A percentile compares a stretch with the other conserved stretches of the same genome.
These are phyloP conservation scores for Houttuynia cordata DNA, from an alignment of 164 flowering plant genomes.

Conservation along the genomic window DNA sequence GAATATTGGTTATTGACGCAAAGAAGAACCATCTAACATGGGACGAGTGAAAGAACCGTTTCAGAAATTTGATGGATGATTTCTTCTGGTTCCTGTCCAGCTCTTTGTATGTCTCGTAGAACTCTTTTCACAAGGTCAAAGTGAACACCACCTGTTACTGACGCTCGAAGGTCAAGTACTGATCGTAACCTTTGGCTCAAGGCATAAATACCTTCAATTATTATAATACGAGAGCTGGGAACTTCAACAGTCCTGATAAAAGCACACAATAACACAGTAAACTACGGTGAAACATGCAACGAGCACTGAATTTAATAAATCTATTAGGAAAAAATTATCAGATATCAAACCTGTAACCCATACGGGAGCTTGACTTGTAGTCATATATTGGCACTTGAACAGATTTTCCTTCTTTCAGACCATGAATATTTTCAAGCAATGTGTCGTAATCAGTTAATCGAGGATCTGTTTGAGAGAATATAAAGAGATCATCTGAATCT, in stretches of 20 bases:
- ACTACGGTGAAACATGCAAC: neutral
- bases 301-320: neutral
- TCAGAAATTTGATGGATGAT: conserved; percentile 97
- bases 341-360: conserved; percentile 67
- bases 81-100: conserved; percentile 94
- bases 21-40: conserved; percentile 13
- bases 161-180: conserved; percentile 70
- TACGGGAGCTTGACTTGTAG: conserved; percentile 83
- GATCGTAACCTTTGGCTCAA: conserved; percentile 81
- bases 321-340: neutral
- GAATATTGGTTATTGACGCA: neutral
- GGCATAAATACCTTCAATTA: conserved; percentile 95
- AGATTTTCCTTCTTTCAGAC: conserved; percentile 62
- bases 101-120: conserved; percentile 91
- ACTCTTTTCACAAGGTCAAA: conserved; percentile 97
- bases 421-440: conserved; percentile 70
- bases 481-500: conserved; percentile 2
- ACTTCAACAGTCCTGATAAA: conserved; percentile 66
- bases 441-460: conserved; percentile 96
- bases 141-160: conserved; percentile 94
- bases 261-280: neutral
- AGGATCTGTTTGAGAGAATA: conserved; percentile 49
- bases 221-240: conserved; percentile 78
- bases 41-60: conserved; percentile 50
- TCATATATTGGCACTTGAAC: conserved; percentile 89